Evolutionary conservation across 179 eudicot genomes (phyloP), one percentile per base, ranked within the genome.

Genomic region (Amaranthus tricolor): DNA sequence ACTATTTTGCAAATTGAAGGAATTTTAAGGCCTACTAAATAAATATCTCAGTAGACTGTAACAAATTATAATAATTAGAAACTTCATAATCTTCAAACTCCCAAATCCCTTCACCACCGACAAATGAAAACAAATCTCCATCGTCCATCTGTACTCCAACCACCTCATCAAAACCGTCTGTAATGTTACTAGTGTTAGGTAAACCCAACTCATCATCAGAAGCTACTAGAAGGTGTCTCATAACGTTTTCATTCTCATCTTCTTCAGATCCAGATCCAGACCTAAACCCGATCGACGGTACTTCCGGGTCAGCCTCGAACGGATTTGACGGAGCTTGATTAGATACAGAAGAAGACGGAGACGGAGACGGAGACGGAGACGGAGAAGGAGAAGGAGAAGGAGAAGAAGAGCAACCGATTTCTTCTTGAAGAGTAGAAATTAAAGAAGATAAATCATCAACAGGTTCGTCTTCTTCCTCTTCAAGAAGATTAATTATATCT

Each of bases 201-300:
- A 93, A 65, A 12, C 98, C 98, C 13, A 93, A 83, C 83, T 93
- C 98, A 60, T 91, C 98, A 43, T 93, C 98, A 0, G 98, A 90
- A n/a, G 98, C 98, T 79, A 89, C 96, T 0, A 93, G 90, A 21
- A 93, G 90, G 76, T 87, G 98, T 49, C 83, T 86, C 81, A 92
- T 87, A 5, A 92, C 89, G 16, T 73, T 81, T 44, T 83, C 89
- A 2, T 75, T 74, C 24, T 82, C 87, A 4, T 79, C 82, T 3
- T 83, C 87, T 1, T 76, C 87, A 5, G 68, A 81, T 31, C 40
- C 40, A 31, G 40, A 31, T 31, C 40, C 40, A 31, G 40, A 31
- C 6, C 68, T 85, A 3, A 56, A 59, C 21, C 67, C 73, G 20
- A 68, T 19, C 45, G 31, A 48, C 15, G 51, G 55, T 1, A 31